Evolutionary conservation across 805 yeast genomes (phyloP).

Genomic region (Metschnikowia colocasiae): DNA sequence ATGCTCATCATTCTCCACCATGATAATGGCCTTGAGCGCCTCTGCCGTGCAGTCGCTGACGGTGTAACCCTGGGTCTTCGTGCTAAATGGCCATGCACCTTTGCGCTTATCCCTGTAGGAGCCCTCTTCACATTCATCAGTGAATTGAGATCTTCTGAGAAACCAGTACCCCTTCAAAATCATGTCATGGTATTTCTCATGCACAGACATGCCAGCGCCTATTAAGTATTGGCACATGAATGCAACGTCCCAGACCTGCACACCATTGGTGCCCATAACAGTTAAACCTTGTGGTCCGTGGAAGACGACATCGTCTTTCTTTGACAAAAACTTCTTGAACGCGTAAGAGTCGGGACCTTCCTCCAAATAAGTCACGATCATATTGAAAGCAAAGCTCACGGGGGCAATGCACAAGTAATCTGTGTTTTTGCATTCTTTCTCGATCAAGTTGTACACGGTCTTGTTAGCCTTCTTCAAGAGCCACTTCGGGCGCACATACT

Average conservation of each 20-base stretch:
- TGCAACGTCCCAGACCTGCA: slow-evolving; percentile 95
- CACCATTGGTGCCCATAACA: slow-evolving; percentile 96
- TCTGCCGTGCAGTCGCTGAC: slow-evolving; percentile 98
- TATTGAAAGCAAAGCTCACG: slow-evolving; percentile 79
- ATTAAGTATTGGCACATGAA: slow-evolving; percentile 83
- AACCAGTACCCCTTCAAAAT: slow-evolving; percentile 68
- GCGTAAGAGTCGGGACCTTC: slow-evolving; percentile 66
- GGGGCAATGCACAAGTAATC: slow-evolving; percentile 89
- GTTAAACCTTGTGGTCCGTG: slow-evolving; percentile 90
- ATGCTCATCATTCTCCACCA: slow-evolving; percentile 70
- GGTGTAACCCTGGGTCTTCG: slow-evolving; percentile 92
- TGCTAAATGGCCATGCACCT: slow-evolving; percentile 97
- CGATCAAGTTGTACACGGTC: slow-evolving; percentile 56
- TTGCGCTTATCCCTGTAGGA: slow-evolving; percentile 76
- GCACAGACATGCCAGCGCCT: slow-evolving; percentile 71
- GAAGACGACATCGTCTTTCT: slow-evolving; percentile 74
- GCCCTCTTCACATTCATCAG: slow-evolving; percentile 70
- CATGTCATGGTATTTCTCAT: slow-evolving; percentile 59
- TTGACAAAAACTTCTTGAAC: slow-evolving; percentile 50
- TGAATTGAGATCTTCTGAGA: slow-evolving; percentile 79
- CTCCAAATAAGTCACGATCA: slow-evolving; percentile 64
- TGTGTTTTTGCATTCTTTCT: slow-evolving; percentile 76
- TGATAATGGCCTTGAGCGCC: slow-evolving; percentile 85
- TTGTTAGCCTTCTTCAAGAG: slow-evolving; percentile 49
- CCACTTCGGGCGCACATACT: slow-evolving; percentile 74